Percentiles rank a stretch among this genome's conserved stretches.
These are phyloP conservation scores for Chytriomyces sp. DNA, from an alignment of 192 early-diverging fungal species.

Conservation along the genomic window DNA sequence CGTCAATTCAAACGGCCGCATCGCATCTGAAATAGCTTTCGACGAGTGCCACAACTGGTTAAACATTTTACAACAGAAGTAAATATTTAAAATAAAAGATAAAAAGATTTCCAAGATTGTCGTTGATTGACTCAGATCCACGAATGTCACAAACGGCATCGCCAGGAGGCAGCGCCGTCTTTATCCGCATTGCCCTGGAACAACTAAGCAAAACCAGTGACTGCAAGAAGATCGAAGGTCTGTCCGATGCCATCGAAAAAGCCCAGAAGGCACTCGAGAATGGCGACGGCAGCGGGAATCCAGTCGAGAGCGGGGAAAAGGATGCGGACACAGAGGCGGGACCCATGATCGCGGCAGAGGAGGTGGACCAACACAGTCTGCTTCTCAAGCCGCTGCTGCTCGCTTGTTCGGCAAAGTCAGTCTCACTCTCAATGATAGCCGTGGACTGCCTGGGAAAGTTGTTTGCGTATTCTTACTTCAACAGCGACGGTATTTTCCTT, in stretches of 20 bases:
- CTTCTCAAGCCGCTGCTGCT: constrained; percentile 70
- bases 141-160: background rate
- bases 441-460: constrained; percentile 79
- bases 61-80: no score
- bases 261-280: constrained; percentile 33
- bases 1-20: no score
- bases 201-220: constrained; percentile 48
- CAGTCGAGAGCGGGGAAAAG: no score
- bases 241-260: constrained; percentile 45
- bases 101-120: no score
- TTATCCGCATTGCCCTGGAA: constrained; percentile 54
- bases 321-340: background rate
- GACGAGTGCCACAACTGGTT: no score
- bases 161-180: constrained; percentile 40
- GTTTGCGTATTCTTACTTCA: constrained; percentile 61
- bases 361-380: background rate
- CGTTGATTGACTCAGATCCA: no score
- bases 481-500: no score
- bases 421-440: constrained; percentile 64
- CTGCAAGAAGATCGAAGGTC: constrained; percentile 38
- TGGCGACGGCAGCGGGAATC: background rate
- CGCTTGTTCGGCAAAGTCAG: constrained; percentile 66
- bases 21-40: no score
- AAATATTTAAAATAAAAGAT: no score
- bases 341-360: background rate